Percentiles rank a stretch among this genome's conserved stretches.
Evolutionary conservation across 768 basidiomycete species (phyloP).

Genomic region (Daedalea quercina): DNA sequence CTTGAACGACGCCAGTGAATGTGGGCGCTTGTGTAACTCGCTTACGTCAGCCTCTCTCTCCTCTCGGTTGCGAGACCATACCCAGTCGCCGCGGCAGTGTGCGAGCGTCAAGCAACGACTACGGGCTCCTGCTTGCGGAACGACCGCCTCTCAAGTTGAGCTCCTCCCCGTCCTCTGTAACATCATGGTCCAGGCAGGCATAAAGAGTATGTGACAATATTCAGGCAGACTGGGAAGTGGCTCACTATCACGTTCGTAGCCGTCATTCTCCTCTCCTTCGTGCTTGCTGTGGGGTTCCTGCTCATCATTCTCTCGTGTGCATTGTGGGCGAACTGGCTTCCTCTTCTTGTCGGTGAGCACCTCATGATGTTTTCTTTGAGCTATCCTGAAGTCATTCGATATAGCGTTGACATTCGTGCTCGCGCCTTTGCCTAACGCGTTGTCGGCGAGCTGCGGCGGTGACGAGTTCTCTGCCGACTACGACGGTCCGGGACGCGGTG

Average conservation of each 20-base stretch:
- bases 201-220: constrained; percentile 20
- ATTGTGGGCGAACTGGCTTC: constrained; percentile 94
- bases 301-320: constrained; percentile 97
- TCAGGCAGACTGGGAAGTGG: not conserved
- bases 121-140: constrained; percentile 1
- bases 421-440: constrained; percentile 90
- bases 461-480: constrained; percentile 85
- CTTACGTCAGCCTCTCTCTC: not conserved
- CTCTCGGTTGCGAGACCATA: too few relatives aligned
- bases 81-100: too few relatives aligned
- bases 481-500: constrained; percentile 63
- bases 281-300: constrained; percentile 95
- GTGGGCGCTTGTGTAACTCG: not conserved
- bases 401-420: constrained; percentile 90
- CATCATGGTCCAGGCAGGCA: constrained; percentile 22
- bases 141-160: not conserved
- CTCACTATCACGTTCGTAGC: constrained; percentile 40
- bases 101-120: too few relatives aligned
- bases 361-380: not conserved
- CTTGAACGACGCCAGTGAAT: not conserved
- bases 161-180: not conserved
- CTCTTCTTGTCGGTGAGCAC: constrained; percentile 85
- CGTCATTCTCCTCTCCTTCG: constrained; percentile 94
- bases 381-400: not conserved
- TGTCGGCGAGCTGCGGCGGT: constrained; percentile 87